A percentile compares a stretch with the other conserved stretches of the same genome.
phyloP scores from a whole-genome alignment of 2,329 filamentous ascomycete species.

The Mycosphaerella sp. region DNA sequence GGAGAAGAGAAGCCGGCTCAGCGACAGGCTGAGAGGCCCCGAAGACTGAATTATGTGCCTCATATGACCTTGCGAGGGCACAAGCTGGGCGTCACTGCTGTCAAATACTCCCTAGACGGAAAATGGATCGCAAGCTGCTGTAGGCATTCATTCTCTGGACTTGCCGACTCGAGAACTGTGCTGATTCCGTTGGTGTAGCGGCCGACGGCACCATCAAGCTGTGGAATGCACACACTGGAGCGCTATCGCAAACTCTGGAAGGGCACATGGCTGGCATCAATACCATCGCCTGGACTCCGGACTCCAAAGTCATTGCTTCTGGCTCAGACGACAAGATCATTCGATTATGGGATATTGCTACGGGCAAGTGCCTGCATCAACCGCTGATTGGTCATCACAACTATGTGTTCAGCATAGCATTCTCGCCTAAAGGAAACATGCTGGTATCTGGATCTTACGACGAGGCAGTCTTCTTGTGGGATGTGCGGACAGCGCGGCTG shows the following conservation, averaged over 20 bases:
- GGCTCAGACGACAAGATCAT: slow-evolving; percentile 97
- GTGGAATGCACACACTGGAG: slow-evolving; percentile 74
- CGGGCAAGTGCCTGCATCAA: slow-evolving; percentile 53
- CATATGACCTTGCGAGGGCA: slow-evolving; percentile 72
- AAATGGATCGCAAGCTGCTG: slow-evolving; percentile 82
- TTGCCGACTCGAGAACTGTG: background rate
- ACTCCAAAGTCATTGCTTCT: slow-evolving; percentile 78
- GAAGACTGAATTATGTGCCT: slow-evolving; percentile 60
- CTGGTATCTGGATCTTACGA: slow-evolving; percentile 93
- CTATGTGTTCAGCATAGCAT: slow-evolving; percentile 89
- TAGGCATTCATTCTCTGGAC: slow-evolving; percentile 31
- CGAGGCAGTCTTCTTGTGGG: slow-evolving; percentile 95
- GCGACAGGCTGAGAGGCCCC: slow-evolving; percentile 41
- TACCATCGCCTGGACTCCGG: slow-evolving; percentile 88
- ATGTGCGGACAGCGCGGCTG: slow-evolving; percentile 76
- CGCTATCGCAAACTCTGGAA: slow-evolving; percentile 79
- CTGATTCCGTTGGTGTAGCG: slow-evolving; percentile 38
- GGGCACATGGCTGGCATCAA: slow-evolving; percentile 91
- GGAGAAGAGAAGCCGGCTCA: slow-evolving; percentile 21
- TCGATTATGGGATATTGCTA: slow-evolving; percentile 72
- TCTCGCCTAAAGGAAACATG: slow-evolving; percentile 97
- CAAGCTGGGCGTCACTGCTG: slow-evolving; percentile 69
- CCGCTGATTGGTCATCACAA: slow-evolving; percentile 83
- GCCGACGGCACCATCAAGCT: slow-evolving; percentile 88
- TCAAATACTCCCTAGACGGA: slow-evolving; percentile 87